Evolutionary conservation across 1,284 basidiomycete species (phyloP).

Genomic region (Marasmius tenuissimus): DNA sequence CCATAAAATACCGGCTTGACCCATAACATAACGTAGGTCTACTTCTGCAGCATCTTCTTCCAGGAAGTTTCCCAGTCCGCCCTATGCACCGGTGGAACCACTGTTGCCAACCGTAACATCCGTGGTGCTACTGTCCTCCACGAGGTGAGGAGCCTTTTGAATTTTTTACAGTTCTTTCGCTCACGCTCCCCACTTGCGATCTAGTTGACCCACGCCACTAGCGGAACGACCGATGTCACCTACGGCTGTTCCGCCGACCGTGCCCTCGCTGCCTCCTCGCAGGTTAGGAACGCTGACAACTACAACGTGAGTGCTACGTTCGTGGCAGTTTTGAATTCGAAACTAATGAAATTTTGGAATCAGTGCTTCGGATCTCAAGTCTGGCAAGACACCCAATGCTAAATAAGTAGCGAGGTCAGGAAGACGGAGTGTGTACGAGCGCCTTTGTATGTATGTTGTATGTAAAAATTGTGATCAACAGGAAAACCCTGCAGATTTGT

Average conservation of each 20-base stretch:
- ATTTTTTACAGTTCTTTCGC: too few species aligned
- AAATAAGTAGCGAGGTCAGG: too few species aligned
- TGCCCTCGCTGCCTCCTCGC: slow-evolving; percentile 11
- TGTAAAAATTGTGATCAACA: too few species aligned
- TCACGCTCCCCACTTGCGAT: too few species aligned
- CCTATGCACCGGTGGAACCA: slow-evolving; percentile 15
- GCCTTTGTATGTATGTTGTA: too few species aligned
- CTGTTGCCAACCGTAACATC: slow-evolving; percentile 17
- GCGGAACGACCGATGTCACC: slow-evolving; percentile 15
- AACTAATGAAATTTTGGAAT: not conserved
- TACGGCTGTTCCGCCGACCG: slow-evolving; percentile 19
- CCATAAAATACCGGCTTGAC: not conserved
- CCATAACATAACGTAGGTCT: slow-evolving; percentile 11
- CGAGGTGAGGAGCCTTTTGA: slow-evolving; percentile 8
- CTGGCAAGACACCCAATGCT: not conserved
- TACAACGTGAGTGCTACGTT: slow-evolving; percentile 17
- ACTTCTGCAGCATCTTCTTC: slow-evolving; percentile 22
- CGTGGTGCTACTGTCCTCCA: slow-evolving; percentile 20
- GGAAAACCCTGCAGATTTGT: too few species aligned
- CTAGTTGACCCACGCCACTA: slow-evolving; percentile 12
- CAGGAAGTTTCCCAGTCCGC: slow-evolving; percentile 13
- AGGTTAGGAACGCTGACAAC: slow-evolving; percentile 17
- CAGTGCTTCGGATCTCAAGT: slow-evolving; percentile 1
- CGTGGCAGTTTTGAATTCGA: not conserved
- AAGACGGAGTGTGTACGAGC: not conserved